Conservation (phyloP, 2,329 filamentous ascomycete genomes). For the Didymellaceae sp. region DNA sequence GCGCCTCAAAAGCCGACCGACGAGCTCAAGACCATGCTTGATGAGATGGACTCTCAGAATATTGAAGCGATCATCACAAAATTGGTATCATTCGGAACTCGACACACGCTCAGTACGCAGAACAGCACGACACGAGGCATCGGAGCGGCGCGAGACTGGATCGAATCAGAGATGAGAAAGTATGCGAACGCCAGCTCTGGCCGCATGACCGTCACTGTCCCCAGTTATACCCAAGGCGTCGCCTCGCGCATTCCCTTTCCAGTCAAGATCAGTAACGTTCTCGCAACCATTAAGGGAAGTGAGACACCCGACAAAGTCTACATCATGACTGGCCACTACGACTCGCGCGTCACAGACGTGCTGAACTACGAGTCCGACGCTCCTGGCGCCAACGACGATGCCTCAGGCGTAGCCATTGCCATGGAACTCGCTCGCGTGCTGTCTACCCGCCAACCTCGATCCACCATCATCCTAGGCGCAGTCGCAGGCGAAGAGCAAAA, state of each 20-base stretch:
- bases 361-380: constrained; percentile 60
- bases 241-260: constrained; percentile 58
- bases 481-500: constrained; percentile 66
- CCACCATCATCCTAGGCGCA: constrained; percentile 64
- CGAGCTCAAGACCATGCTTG: constrained; percentile 50
- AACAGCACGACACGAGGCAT: constrained; percentile 61
- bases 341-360: constrained; percentile 59
- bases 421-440: constrained; percentile 63
- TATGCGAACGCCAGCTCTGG: constrained; percentile 59
- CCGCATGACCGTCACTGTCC: constrained; percentile 58
- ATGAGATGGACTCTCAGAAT: constrained; percentile 51
- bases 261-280: constrained; percentile 60
- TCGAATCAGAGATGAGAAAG: constrained; percentile 57
- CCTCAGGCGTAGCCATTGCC: constrained; percentile 61
- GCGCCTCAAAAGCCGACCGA: constrained; percentile 51
- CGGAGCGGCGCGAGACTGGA: constrained; percentile 64
- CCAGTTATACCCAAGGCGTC: constrained; percentile 59
- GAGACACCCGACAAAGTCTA: constrained; percentile 58
- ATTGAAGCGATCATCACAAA: constrained; percentile 61
- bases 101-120: constrained; percentile 62
- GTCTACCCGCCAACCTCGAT: constrained; percentile 55
- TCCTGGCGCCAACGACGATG: constrained; percentile 66
- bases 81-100: constrained; percentile 63
- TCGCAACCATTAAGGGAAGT: constrained; percentile 57
- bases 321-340: constrained; percentile 54